Evolutionary conservation across 306 rosid genomes (phyloP), one percentile per base, ranked within the genome.

Genomic region (Cicer bijugum): DNA sequence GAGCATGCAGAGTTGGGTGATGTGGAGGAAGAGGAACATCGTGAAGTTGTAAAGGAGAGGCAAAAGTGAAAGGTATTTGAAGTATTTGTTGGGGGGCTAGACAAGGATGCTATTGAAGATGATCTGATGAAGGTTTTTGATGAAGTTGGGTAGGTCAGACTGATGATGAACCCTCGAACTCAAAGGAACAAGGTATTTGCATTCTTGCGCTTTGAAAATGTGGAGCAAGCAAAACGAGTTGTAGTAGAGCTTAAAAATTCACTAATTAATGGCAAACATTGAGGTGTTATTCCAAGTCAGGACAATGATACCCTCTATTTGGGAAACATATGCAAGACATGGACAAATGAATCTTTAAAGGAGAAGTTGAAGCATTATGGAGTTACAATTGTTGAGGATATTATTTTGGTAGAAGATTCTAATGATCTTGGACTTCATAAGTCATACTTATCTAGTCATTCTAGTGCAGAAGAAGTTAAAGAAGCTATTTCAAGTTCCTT

Each of bases 181-280:
- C 89, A 90, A 83, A 95, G 90, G 81, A 91, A 91, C 74, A 95
- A 95, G 89, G 99, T 97, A 40, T 95, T 91, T 91, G 99, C 99
- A 61, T 95, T 95, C 85, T 82, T 95, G 83, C 95, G 93, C 37
- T 95, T 90, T 86, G 90, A 90, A 79, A 81, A 90, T 28, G 90
- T 89, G 58, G 99, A 91, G 47, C 96, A 95, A 82, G 99, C 97
- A 33, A 95, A 84, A 73, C 87, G 89, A 74, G 99, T 96, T 74
- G 97, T 91, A 57, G 44, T 86, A 6, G 97, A 95, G 86, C 87
- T 95, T 0, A 88, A 71, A 83, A 83, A 86, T 67, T 97, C 93
- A 71, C 17, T 16, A 0, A 23, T 95, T 46, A 88, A 91, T 76
- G 99, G 99, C 73, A 95, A 95, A 87, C 89, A 86, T 69, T 95